Base-by-base conservation (phyloP, 2,329 filamentous ascomycete species). In the Annulohypoxylon truncatum region DNA sequence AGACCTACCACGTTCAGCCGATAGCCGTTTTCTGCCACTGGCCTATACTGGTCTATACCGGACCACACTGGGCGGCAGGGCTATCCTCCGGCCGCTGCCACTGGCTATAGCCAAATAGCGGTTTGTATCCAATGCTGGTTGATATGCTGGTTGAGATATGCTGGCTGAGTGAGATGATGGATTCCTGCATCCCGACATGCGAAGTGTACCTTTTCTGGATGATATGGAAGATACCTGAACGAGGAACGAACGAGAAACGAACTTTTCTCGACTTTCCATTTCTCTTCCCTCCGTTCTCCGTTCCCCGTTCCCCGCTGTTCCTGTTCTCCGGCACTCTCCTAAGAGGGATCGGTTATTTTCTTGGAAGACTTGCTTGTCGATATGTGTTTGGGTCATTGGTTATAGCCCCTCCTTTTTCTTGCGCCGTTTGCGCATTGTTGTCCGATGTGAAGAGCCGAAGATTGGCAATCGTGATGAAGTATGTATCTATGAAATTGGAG, bases 151-250 rank as follows among this genome's bases (percentile, higher is more conserved):
- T 64, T 67, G 64, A 69, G 66, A n/a, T 15, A 55, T 61, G 51
- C 51, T 64, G 35, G 63, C 67, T 67, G 64, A 69, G 66, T 64
- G 66, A 69, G 66, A 69, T 67, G 64, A 69, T 69, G 66, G 66
- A 67, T 61, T 69, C 63, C 51, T 61, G 64, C 64, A 67, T 67
- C 48, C 52, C 60, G 57, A 50, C 48, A 64, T 60, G 60, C 53
- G 57, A 69, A 61, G 60, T 40, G 55, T 64, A 50, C 55, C 50
- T 65, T 46, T 65, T 52, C 40, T 56, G 56, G 52, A 61, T 68
- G 66, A 66, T 57, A 68, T 35, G 12, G 31, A n/a, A 2, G 13
- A 35, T 31, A 5, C 62, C 58, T 66, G 47, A 62, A 46, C 46
- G 26, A 54, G 53, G 62, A 53, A 52, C 22, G 38, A 24, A 40